Evolutionary conservation across 352 stramenopile genomes (phyloP).

Genomic region (Phytophthora chlamydospora): DNA sequence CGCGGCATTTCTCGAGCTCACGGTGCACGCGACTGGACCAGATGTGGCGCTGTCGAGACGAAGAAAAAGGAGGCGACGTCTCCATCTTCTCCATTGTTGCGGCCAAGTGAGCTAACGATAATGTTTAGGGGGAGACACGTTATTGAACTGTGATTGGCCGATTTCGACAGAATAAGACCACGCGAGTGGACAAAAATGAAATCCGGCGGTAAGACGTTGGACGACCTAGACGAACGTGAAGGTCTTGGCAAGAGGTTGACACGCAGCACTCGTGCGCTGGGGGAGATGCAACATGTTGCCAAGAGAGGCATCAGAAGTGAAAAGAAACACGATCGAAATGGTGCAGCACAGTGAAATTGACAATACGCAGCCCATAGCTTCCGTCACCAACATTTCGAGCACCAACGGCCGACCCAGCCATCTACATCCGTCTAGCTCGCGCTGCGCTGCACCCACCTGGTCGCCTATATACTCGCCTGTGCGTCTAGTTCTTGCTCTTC

Average conservation of each 20-base stretch:
- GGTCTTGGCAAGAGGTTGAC: background rate
- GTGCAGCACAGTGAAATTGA: slow-evolving; percentile 26
- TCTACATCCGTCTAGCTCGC: slow-evolving; percentile 11
- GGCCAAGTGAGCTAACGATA: slow-evolving; percentile 17
- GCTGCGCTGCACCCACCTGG: slow-evolving; percentile 11
- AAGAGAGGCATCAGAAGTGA: too few species aligned
- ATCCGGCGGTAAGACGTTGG: background rate
- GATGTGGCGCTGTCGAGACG: slow-evolving; percentile 62
- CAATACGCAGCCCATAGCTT: slow-evolving; percentile 11
- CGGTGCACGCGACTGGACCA: slow-evolving; percentile 75
- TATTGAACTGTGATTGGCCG: slow-evolving; percentile 19
- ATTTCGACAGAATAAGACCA: background rate
- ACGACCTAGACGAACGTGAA: background rate
- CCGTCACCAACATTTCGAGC: background rate
- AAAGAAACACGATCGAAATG: slow-evolving; percentile 2
- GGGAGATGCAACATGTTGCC: too few species aligned
- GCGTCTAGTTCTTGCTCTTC: slow-evolving; percentile 29
- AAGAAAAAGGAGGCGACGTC: slow-evolving; percentile 16
- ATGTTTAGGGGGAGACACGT: slow-evolving; percentile 12
- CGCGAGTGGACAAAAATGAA: slow-evolving; percentile 20
- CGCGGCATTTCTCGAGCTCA: slow-evolving; percentile 76
- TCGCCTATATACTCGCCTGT: slow-evolving; percentile 22
- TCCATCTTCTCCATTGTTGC: slow-evolving; percentile 35
- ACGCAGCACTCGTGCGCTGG: too few species aligned
- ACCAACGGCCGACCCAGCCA: background rate